phyloP scores from a whole-genome alignment of 306 rosid species.

The Alnus rubra region DNA sequence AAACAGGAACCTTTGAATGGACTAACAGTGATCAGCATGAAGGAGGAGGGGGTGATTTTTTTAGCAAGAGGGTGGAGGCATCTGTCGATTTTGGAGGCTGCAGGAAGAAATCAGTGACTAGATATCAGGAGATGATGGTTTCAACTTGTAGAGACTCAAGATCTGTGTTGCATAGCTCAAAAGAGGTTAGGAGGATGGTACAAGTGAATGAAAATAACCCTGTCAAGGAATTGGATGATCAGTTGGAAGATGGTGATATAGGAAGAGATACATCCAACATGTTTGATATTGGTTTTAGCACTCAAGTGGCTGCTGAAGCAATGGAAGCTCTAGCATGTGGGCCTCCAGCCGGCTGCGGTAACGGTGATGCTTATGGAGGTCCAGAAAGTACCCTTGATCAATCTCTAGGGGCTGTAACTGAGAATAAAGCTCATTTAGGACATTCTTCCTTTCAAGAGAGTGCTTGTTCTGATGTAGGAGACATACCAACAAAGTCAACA shows the following conservation, averaged over 20 bases:
- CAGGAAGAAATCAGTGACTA: slow-evolving; percentile 29
- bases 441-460: slow-evolving; percentile 21
- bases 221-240: slow-evolving; percentile 30
- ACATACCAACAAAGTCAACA: slow-evolving; percentile 29
- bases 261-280: slow-evolving; percentile 33
- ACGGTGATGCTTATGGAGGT: slow-evolving; percentile 29
- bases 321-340: slow-evolving; percentile 63
- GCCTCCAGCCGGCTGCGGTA: slow-evolving; percentile 19
- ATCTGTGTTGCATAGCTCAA: slow-evolving; percentile 1
- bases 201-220: slow-evolving; percentile 26
- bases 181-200: background rate
- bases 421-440: slow-evolving; percentile 28
- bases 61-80: slow-evolving; percentile 16
- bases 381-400: slow-evolving; percentile 27
- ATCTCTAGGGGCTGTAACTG: slow-evolving; percentile 24
- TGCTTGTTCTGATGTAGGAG: slow-evolving; percentile 27
- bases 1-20: slow-evolving; percentile 45
- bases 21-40: slow-evolving; percentile 34
- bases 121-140: slow-evolving; percentile 29
- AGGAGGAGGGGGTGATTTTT: slow-evolving; percentile 11
- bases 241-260: slow-evolving; percentile 29
- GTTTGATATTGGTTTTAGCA: slow-evolving; percentile 59
- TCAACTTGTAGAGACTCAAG: slow-evolving; percentile 13
- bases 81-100: slow-evolving; percentile 27
- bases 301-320: slow-evolving; percentile 86